A percentile compares a stretch with the other conserved stretches of the same genome.
phyloP scores from a whole-genome alignment of 2,329 filamentous ascomycete species.

The Epicoccum nigrum region DNA sequence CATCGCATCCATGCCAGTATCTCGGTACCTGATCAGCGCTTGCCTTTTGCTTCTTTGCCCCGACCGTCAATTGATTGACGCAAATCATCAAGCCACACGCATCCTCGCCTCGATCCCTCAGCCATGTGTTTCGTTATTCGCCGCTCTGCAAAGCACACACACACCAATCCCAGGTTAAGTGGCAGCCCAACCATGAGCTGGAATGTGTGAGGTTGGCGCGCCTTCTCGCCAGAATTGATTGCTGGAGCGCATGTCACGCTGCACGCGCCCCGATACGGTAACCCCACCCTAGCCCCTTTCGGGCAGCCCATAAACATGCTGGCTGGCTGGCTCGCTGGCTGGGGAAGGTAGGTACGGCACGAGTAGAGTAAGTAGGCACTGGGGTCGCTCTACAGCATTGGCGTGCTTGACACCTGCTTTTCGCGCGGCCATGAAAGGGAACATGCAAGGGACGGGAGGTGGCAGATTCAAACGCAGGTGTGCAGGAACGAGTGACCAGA shows the following conservation, averaged over 20 bases:
- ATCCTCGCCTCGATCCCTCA: background rate
- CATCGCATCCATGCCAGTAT: background rate
- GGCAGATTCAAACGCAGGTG: background rate
- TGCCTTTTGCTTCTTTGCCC: background rate
- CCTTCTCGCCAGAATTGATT: slow-evolving; percentile 7
- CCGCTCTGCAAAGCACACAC: background rate
- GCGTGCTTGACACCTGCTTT: background rate
- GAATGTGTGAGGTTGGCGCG: too few species aligned
- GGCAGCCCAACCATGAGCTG: slow-evolving; percentile 6
- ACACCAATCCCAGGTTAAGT: background rate
- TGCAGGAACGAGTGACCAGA: background rate
- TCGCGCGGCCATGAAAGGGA: too few species aligned
- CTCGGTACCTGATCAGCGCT: slow-evolving; percentile 14
- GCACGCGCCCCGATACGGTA: slow-evolving; percentile 6
- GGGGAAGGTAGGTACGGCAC: background rate
- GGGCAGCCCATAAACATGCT: slow-evolving; percentile 10
- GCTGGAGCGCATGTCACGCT: slow-evolving; percentile 10
- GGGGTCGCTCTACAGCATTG: too few species aligned
- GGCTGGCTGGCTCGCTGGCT: background rate
- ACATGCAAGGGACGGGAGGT: background rate
- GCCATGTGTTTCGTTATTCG: background rate
- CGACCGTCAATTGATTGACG: background rate
- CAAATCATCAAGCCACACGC: background rate
- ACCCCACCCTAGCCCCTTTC: background rate
- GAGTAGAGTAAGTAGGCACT: slow-evolving; percentile 1